These are phyloP conservation scores for Didymella pinodella DNA, from an alignment of 2,329 filamentous ascomycete species.

Conservation along the genomic window DNA sequence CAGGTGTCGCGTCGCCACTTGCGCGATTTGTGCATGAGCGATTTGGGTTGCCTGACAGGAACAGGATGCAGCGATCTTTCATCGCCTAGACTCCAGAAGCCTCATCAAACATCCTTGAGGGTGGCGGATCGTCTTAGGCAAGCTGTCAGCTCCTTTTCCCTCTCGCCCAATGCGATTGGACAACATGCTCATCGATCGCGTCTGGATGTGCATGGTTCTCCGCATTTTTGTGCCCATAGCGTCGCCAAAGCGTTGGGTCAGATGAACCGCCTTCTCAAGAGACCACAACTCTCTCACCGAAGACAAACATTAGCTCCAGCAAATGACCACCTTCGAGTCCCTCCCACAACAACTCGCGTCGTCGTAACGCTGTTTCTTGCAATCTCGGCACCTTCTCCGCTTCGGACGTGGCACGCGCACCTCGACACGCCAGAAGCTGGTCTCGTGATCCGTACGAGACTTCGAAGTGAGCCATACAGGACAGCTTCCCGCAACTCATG, in stretches of 20 bases:
- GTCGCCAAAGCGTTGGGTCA: conserved; percentile 23
- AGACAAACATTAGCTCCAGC: background rate
- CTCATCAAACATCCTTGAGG: conserved; percentile 7
- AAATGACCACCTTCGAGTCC: background rate
- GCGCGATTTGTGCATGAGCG: conserved; percentile 14
- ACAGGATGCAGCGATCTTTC: conserved; percentile 9
- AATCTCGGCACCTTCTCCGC: conserved; percentile 11
- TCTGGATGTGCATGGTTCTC: conserved; percentile 15
- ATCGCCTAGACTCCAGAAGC: conserved; percentile 11
- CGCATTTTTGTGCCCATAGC: conserved; percentile 23
- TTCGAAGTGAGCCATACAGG: background rate
- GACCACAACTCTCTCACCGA: conserved; percentile 12
- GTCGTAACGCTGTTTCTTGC: background rate
- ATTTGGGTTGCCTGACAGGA: conserved; percentile 12
- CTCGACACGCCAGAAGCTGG: conserved; percentile 16
- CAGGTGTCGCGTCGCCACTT: conserved; percentile 4
- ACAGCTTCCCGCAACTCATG: background rate
- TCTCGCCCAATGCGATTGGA: background rate
- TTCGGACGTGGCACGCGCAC: conserved; percentile 18
- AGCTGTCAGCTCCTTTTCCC: background rate
- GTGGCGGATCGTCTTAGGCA: conserved; percentile 9
- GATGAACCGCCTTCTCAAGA: conserved; percentile 14
- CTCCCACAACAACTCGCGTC: background rate
- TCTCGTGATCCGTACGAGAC: conserved; percentile 33
- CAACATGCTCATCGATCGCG: background rate